phyloP scores from a whole-genome alignment of 768 basidiomycete species.

The Dentipellis fragilis region DNA sequence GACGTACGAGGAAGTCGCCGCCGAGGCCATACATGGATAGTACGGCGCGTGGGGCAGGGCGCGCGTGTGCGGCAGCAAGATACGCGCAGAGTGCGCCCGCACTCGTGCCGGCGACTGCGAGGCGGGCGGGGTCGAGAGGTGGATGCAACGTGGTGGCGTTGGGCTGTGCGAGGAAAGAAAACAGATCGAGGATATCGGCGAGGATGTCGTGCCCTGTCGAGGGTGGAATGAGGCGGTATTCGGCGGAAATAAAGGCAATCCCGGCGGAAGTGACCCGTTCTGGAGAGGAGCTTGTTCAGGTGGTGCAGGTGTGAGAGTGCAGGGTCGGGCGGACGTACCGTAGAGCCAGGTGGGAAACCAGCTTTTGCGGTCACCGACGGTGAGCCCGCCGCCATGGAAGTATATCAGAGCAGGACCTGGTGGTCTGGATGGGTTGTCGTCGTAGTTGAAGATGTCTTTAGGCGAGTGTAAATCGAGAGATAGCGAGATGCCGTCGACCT shows the following conservation, averaged over 20 bases:
- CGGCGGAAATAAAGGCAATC: conserved; percentile 49
- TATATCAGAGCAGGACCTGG: conserved; percentile 21
- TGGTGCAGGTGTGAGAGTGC: background rate
- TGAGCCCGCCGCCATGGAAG: conserved; percentile 48
- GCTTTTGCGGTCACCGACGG: conserved; percentile 44
- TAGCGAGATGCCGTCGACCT: conserved; percentile 16
- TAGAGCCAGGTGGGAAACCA: conserved; percentile 64
- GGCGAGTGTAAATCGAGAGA: conserved; percentile 27
- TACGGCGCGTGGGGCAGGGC: conserved; percentile 43
- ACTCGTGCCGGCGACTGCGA: conserved; percentile 48
- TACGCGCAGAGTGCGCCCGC: conserved; percentile 59
- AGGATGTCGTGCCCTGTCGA: conserved; percentile 47
- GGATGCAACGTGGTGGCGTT: background rate
- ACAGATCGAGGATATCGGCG: conserved; percentile 47
- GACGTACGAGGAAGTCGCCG: conserved; percentile 40
- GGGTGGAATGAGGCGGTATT: conserved; percentile 48
- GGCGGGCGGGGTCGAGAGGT: conserved; percentile 29
- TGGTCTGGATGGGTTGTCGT: background rate
- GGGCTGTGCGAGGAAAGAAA: conserved; percentile 30
- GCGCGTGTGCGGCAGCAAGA: conserved; percentile 43
- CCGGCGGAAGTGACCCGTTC: conserved; percentile 38
- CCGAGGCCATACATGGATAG: conserved; percentile 56
- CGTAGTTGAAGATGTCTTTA: background rate
- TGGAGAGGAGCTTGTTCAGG: conserved; percentile 15
- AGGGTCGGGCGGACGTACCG: conserved; percentile 25